A percentile compares a stretch with the other conserved stretches of the same genome.
These are phyloP conservation scores for Thraustochytrium sp. DNA, from an alignment of 352 stramenopile genomes.

Conservation along the genomic window DNA sequence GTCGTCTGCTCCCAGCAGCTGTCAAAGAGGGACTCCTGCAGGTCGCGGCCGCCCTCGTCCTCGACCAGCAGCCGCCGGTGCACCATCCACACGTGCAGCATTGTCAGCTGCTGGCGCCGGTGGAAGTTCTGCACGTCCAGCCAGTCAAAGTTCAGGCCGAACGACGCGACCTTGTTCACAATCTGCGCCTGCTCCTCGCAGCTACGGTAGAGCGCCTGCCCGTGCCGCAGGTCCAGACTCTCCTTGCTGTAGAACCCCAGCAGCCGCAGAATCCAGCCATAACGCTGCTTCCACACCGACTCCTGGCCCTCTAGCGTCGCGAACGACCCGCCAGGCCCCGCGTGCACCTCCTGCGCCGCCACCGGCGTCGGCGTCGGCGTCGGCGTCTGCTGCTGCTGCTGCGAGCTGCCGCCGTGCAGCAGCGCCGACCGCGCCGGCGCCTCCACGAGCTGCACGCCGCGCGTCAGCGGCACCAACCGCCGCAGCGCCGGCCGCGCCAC, in stretches of 20 bases:
- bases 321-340: too few species aligned
- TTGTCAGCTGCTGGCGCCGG: slow-evolving; percentile 60
- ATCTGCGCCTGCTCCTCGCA: slow-evolving; percentile 30
- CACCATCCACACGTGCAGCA: slow-evolving; percentile 91
- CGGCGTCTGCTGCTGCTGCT: too few species aligned
- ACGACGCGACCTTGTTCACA: not conserved
- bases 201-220: slow-evolving; percentile 35
- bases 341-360: too few species aligned
- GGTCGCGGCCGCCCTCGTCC: slow-evolving; percentile 60
- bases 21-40: slow-evolving; percentile 81
- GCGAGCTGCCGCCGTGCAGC: too few species aligned
- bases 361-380: too few species aligned
- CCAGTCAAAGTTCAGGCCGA: slow-evolving; percentile 32
- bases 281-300: not conserved
- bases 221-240: not conserved
- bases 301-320: too few species aligned
- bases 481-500: too few species aligned
- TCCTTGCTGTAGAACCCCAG: slow-evolving; percentile 37
- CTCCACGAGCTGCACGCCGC: too few species aligned
- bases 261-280: not conserved
- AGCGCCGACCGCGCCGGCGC: too few species aligned
- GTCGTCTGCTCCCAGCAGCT: slow-evolving; percentile 90
- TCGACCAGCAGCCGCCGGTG: slow-evolving; percentile 77
- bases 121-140: slow-evolving; percentile 19
- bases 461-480: too few species aligned